These are phyloP conservation scores for Physaria fendleri DNA, from an alignment of 345 rosid genomes.

Conservation along the genomic window DNA sequence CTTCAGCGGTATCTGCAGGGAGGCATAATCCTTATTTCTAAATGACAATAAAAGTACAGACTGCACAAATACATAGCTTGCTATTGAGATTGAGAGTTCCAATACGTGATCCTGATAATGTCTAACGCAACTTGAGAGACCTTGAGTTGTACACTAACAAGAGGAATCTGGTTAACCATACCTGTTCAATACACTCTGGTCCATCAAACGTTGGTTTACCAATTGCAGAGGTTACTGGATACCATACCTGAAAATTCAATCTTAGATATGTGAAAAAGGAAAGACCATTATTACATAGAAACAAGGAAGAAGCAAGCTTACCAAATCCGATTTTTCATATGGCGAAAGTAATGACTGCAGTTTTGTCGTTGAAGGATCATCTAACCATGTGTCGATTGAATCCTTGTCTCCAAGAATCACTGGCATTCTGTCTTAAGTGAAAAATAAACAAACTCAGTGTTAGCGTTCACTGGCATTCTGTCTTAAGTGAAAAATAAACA, in stretches of 20 bases:
- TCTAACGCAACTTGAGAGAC: background rate
- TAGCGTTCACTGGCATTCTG: conserved; percentile 70
- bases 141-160: background rate
- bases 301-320: conserved; percentile 24
- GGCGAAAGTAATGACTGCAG: conserved; percentile 54
- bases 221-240: conserved; percentile 78
- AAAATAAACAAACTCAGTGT: background rate
- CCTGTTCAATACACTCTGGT: conserved; percentile 90
- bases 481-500: conserved; percentile 31
- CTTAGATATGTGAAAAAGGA: background rate
- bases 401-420: conserved; percentile 70
- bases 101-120: background rate
- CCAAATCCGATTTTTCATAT: conserved; percentile 68
- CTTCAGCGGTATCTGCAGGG: conserved; percentile 53
- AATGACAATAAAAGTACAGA: background rate
- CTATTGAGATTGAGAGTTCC: background rate
- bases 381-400: conserved; percentile 62
- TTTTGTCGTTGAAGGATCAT: conserved; percentile 42
- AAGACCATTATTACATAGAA: background rate
- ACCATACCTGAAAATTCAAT: conserved; percentile 54
- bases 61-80: background rate
- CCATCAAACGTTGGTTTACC: conserved; percentile 76
- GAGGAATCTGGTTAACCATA: conserved; percentile 17
- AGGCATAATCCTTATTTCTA: background rate
- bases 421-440: conserved; percentile 75